Conservation (phyloP, 805 yeast species). For the Saccharomycopsis babjevae region DNA sequence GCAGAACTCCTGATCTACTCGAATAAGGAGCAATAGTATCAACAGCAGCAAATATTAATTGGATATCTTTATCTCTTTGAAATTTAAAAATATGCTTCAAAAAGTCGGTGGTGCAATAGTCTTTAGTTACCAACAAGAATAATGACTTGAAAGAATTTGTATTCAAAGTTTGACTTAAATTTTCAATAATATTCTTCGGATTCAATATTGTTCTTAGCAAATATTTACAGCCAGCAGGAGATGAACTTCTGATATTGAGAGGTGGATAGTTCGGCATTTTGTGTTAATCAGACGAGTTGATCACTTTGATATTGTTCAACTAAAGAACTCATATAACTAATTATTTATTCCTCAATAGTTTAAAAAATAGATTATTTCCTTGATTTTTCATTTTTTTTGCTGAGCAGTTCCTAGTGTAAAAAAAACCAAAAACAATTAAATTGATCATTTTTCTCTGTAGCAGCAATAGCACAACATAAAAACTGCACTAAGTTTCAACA, state of each 20-base stretch:
- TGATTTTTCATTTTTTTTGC: no score
- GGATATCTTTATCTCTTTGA: constrained; percentile 4
- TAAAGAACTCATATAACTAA: no score
- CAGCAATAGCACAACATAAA: background rate
- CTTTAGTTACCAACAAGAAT: constrained; percentile 9
- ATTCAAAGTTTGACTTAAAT: background rate
- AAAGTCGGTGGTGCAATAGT: constrained; percentile 2
- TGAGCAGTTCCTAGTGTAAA: no score
- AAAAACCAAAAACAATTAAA: background rate
- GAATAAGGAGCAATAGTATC: constrained; percentile 16
- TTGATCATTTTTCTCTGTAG: background rate
- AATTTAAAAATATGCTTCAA: background rate
- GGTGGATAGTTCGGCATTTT: background rate
- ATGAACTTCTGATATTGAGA: background rate
- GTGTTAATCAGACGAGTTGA: background rate
- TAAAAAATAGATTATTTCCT: no score
- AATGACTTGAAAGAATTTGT: constrained; percentile 5
- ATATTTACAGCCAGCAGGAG: constrained; percentile 3
- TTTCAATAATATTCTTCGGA: background rate
- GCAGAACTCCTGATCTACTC: constrained; percentile 8
- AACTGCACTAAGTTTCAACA: background rate
- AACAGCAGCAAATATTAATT: constrained; percentile 11
- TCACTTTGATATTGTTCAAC: background rate
- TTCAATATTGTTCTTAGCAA: constrained; percentile 7
- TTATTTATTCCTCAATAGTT: no score